Base-by-base conservation (phyloP, 2,329 filamentous ascomycete species). In the Amauroascus verrucosus region DNA sequence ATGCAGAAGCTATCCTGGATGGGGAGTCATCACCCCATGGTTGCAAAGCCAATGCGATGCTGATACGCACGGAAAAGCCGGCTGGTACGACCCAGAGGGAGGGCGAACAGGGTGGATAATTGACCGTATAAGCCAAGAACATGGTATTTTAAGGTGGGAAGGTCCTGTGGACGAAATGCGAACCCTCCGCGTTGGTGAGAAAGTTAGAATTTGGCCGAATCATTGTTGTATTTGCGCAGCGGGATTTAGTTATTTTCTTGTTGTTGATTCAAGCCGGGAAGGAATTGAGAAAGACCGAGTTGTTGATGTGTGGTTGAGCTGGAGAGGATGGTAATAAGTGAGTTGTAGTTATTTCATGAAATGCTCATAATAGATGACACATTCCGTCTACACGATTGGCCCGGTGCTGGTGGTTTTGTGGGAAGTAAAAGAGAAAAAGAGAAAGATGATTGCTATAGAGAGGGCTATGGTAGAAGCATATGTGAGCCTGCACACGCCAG, bases 211-310 rank as follows among this genome's bases (percentile, higher is more conserved):
- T 18, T 89, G 84, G 83, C 85, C 86, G 1, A 90, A 90, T 61
- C 86, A 90, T 68, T 82, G 85, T 37, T 90, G 86, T 64, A 84
- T 90, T 62, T 79, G 85, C 1, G 81, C 83, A 0, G 82, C 81
- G 0, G 78, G 79, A n/a, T 86, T 83, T 68, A 80, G 77, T 4
- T 86, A 80, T 75, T 89, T 87, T 67, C 69, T 88, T 13, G 72
- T 90, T 28, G 80, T 89, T 2, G 85, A 90, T 67, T 80, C 78
- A 35, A 72, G 75, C 24, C 60, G 48, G 6, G 41, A 54, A 28
- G 56, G 56, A 20, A 40, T 26, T 6, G 59, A 61, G 45, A 58
- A 54, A 48, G 59, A 61, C 33, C 46, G 48, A 16, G 48, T 61
- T 11, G 43, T 56, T 45, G 58, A 60, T 53, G 57, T 59, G 7